These are phyloP conservation scores for Parsonsia alboflavescens DNA, from an alignment of 257 asterid genomes.

Conservation along the genomic window DNA sequence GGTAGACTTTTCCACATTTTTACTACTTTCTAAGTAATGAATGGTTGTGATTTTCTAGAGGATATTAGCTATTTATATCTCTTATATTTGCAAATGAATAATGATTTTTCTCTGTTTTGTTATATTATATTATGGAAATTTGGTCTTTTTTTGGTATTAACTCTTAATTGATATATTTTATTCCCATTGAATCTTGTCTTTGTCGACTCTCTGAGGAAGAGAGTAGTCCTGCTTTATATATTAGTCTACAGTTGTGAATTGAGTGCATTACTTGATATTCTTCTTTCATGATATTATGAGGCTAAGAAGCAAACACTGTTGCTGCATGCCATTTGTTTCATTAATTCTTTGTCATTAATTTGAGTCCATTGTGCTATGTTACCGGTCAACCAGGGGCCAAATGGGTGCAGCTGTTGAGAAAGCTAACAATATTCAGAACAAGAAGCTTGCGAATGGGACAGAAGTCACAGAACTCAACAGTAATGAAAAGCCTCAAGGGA, in stretches of 20 bases:
- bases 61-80: background rate
- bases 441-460: slow-evolving; percentile 43
- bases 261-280: background rate
- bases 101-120: background rate
- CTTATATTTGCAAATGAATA: background rate
- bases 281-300: background rate
- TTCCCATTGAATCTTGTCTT: background rate
- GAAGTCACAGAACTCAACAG: slow-evolving; percentile 20
- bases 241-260: background rate
- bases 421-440: slow-evolving; percentile 44
- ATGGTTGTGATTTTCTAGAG: background rate
- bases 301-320: background rate
- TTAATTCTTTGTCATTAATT: no score
- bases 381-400: slow-evolving; percentile 54
- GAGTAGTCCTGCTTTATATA: background rate
- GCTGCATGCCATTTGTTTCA: background rate
- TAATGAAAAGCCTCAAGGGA: slow-evolving; percentile 41
- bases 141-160: background rate
- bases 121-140: background rate
- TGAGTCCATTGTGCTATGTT: background rate
- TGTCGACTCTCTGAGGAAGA: background rate
- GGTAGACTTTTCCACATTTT: background rate
- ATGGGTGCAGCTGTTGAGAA: slow-evolving; percentile 58
- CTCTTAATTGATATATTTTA: background rate
- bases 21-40: background rate